These are phyloP conservation scores for Corchorus olitorius DNA, from an alignment of 345 rosid genomes.

Conservation along the genomic window DNA sequence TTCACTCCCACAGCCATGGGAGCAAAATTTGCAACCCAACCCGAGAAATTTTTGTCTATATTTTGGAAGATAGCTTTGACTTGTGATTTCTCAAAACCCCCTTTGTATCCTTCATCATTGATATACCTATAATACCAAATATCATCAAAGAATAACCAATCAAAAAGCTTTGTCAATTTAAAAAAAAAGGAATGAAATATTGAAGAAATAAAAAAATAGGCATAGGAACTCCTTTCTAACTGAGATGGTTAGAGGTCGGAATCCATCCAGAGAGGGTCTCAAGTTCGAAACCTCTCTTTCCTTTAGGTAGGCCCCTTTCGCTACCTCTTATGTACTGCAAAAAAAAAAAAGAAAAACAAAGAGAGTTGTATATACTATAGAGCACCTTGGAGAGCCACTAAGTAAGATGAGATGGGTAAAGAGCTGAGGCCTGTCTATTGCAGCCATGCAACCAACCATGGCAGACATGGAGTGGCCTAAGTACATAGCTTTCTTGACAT, in stretches of 20 bases:
- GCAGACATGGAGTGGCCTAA: constrained; percentile 47
- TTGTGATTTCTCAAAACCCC: constrained; percentile 27
- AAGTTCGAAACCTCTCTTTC: no score
- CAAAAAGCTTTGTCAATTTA: neutral
- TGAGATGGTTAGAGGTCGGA: no score
- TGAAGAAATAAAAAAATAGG: no score
- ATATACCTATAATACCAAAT: constrained; percentile 29
- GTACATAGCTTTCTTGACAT: constrained; percentile 22
- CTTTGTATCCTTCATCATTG: constrained; percentile 28
- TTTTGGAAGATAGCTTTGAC: constrained; percentile 7
- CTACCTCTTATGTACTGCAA: no score
- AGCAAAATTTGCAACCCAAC: constrained; percentile 31
- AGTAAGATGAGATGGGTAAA: constrained; percentile 35
- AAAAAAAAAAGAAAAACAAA: neutral
- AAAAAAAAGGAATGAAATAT: neutral
- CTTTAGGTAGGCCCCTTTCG: no score
- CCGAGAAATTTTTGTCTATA: constrained; percentile 24
- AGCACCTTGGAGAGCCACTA: constrained; percentile 41
- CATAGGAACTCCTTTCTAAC: no score
- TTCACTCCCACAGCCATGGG: constrained; percentile 18
- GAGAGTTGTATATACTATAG: no score
- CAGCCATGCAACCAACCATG: constrained; percentile 42
- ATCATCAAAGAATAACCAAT: neutral
- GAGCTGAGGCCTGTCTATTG: constrained; percentile 32
- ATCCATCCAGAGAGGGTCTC: no score